These are phyloP conservation scores for Penicillium soppii DNA, from an alignment of 495 filamentous ascomycete genomes.

Conservation along the genomic window DNA sequence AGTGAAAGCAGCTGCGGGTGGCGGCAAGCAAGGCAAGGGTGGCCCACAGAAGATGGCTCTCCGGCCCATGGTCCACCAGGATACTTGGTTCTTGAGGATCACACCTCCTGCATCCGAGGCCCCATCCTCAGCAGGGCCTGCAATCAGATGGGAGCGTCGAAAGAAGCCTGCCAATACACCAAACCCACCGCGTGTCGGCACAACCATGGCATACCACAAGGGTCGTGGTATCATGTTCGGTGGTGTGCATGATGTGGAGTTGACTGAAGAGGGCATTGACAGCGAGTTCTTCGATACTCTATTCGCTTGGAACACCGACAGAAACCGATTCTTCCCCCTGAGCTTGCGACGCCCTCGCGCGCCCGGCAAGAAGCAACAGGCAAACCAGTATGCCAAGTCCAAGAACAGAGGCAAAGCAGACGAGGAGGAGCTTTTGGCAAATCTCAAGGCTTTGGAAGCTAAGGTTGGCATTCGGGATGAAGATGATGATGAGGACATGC, in stretches of 20 bases:
- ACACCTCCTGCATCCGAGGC: slow-evolving; percentile 65
- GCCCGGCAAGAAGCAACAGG: slow-evolving; percentile 56
- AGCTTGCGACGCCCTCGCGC: slow-evolving; percentile 67
- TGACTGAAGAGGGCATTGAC: slow-evolving; percentile 92
- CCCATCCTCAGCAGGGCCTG: slow-evolving; percentile 58
- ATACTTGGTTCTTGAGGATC: slow-evolving; percentile 90
- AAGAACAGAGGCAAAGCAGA: slow-evolving; percentile 75
- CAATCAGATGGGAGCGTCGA: slow-evolving; percentile 83
- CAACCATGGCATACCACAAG: slow-evolving; percentile 90
- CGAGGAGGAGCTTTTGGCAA: slow-evolving; percentile 85
- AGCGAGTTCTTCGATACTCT: slow-evolving; percentile 92
- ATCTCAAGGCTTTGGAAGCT: slow-evolving; percentile 76
- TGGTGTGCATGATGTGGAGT: slow-evolving; percentile 90
- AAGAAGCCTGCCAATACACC: slow-evolving; percentile 91
- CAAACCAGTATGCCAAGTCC: slow-evolving; percentile 54
- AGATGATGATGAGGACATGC: slow-evolving; percentile 51
- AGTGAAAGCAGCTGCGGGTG: slow-evolving; percentile 63
- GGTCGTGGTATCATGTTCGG: slow-evolving; percentile 92
- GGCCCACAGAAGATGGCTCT: slow-evolving; percentile 66
- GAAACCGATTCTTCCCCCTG: slow-evolving; percentile 89
- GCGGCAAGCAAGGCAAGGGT: slow-evolving; percentile 59
- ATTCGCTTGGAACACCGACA: slow-evolving; percentile 88
- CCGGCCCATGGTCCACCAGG: slow-evolving; percentile 85
- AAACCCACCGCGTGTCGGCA: slow-evolving; percentile 77
- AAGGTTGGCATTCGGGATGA: slow-evolving; percentile 56